Conservation (phyloP, 768 basidiomycete genomes). For the Tephrocybe sp. region DNA sequence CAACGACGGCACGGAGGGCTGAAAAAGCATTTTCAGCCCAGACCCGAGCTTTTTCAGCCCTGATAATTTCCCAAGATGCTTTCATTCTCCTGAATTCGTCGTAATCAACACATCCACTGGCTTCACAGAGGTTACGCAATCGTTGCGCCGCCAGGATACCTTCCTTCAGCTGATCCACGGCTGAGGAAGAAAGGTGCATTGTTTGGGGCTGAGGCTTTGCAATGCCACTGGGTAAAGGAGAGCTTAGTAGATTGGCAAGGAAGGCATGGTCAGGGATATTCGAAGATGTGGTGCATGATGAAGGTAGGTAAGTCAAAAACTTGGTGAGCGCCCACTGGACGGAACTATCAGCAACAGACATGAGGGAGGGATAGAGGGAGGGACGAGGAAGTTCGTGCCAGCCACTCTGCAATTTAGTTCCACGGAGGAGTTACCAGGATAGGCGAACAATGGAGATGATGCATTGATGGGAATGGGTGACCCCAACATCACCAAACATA, state of each 20-base stretch:
- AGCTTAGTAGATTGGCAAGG: neutral
- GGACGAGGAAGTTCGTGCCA: neutral
- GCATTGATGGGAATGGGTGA: neutral
- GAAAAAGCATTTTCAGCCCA: conserved; percentile 8
- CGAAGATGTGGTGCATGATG: neutral
- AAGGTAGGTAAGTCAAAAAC: neutral
- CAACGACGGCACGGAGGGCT: neutral
- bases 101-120: neutral
- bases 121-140: neutral
- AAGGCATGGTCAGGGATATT: neutral
- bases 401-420: too few species aligned
- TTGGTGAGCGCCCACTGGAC: neutral
- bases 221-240: neutral
- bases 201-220: neutral
- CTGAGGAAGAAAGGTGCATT: neutral
- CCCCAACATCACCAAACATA: neutral
- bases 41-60: neutral
- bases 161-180: neutral
- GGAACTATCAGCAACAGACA: neutral
- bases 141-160: neutral
- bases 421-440: neutral
- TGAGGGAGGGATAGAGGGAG: neutral
- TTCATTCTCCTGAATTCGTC: neutral
- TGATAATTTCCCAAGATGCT: neutral
- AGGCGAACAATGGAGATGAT: neutral